Evolutionary conservation across 148 eudicot genomes (phyloP).

Genomic region (Nepenthes gracilis): DNA sequence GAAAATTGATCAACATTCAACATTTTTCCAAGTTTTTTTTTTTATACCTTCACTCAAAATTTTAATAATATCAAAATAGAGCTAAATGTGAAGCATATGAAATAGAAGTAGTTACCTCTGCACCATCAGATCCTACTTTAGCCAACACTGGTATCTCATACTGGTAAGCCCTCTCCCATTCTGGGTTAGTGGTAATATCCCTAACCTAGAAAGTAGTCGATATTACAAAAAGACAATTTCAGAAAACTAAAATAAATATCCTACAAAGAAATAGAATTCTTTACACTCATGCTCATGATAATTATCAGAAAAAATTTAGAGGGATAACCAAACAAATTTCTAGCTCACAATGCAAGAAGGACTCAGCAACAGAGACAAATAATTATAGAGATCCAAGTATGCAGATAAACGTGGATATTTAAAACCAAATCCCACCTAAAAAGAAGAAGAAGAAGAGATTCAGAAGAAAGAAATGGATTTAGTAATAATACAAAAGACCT

Average conservation of each 20-base stretch:
- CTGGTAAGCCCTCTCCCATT: conserved; percentile 92
- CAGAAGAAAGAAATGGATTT: not conserved
- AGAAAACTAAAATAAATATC: conserved; percentile 5
- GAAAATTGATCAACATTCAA: not conserved
- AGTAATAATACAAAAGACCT: conserved; percentile 19
- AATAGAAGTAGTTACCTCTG: conserved; percentile 43
- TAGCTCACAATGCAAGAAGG: no score
- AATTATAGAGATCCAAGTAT: no score
- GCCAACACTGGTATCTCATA: conserved; percentile 90
- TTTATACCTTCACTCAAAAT: not conserved
- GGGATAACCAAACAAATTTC: no score
- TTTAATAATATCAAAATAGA: not conserved
- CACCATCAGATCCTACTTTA: conserved; percentile 58
- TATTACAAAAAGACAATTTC: not conserved
- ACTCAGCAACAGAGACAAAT: no score
- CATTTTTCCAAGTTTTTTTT: no score
- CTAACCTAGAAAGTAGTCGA: conserved; percentile 34
- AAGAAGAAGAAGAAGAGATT: no score
- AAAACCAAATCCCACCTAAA: no score
- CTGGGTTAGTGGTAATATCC: conserved; percentile 79
- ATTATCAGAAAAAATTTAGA: no score
- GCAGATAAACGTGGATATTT: no score
- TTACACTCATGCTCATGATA: no score
- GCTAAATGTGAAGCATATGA: not conserved
- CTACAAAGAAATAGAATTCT: not conserved